These are phyloP conservation scores for Tilletia horrida DNA, from an alignment of 1,284 basidiomycete species.

Conservation along the genomic window DNA sequence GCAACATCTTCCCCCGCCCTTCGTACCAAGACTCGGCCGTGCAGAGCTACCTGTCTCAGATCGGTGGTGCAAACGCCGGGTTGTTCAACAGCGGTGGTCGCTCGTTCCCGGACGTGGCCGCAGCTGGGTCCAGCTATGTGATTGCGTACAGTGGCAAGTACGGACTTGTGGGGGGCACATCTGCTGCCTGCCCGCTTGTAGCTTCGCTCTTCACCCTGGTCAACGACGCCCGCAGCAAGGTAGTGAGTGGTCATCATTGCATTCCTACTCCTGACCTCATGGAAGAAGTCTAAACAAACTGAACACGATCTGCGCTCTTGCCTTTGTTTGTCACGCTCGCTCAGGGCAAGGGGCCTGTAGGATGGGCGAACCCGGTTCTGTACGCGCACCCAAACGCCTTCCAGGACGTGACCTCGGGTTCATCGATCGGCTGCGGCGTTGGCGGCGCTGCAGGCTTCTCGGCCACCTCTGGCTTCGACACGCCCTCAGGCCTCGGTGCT, in stretches of 20 bases:
- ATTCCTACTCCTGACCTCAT: too few species aligned
- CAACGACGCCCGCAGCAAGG: conserved; percentile 20
- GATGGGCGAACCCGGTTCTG: conserved; percentile 23
- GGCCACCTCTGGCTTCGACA: conserved; percentile 14
- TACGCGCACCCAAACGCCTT: conserved; percentile 23
- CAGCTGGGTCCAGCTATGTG: conserved; percentile 21
- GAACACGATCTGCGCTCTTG: background rate
- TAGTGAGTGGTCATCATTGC: background rate
- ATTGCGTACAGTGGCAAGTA: background rate
- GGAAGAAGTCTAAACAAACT: too few species aligned
- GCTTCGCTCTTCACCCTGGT: conserved; percentile 23
- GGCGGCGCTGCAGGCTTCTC: background rate
- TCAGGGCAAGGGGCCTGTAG: conserved; percentile 23
- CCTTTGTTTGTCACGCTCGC: background rate
- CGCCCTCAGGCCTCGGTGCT: conserved; percentile 10
- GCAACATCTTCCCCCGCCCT: conserved; percentile 19
- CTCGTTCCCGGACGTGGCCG: conserved; percentile 25
- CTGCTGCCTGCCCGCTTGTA: conserved; percentile 21
- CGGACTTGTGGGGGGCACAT: conserved; percentile 22
- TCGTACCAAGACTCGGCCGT: conserved; percentile 14
- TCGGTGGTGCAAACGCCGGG: conserved; percentile 10
- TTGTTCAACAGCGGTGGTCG: conserved; percentile 24
- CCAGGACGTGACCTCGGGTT: conserved; percentile 25
- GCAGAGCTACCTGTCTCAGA: background rate
- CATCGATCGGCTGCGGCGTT: background rate